Evolutionary conservation across 495 filamentous ascomycete genomes (phyloP), one percentile per base, ranked within the genome.

Genomic region (Cenococcum geophilum): DNA sequence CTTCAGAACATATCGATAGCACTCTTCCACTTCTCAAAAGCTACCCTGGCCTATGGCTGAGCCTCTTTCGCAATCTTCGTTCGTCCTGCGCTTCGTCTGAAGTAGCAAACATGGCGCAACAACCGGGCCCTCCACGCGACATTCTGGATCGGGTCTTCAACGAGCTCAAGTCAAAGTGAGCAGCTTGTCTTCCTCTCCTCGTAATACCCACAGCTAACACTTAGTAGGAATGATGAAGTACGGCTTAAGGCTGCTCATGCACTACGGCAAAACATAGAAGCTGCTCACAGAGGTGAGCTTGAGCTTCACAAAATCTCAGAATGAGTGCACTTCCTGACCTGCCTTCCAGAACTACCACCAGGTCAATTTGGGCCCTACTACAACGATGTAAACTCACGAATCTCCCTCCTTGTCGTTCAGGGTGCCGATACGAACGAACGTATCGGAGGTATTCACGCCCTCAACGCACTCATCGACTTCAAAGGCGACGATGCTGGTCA

Each of bases 381-480:
- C 72, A 87, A 86, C 68, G 77, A 83, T 14, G 85, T 95, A 61
- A 91, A 88, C 68, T 79, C 81, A 63, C 82, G 84, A 40, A 91
- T 95, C 60, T 86, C 85, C 49, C 75, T 80, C 18, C 82, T 96
- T 55, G 83, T 90, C 50, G 78, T 83, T 14, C 89, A 89, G 66
- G 88, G 91, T 61, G 84, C 80, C 74, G 92, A 96, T 68, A 86
- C 88, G 18, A 85, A 84, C 68, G 93, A 97, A 63, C 84, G 89
- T 55, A 85, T 96, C 64, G 95, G 90, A 49, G 93, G 93, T 11
- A 87, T 99, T 36, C 82, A 92, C 37, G 92, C 93, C 58, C 86
- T 99, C 57, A 92, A 95, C 70, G 84, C 85, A 40, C 82, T 99
- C 25, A 95, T 97, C 72, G 89, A 95, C 71, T 96, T 99, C 68